Base-by-base conservation (phyloP, 768 basidiomycete species). In the Pholiota conissans region DNA sequence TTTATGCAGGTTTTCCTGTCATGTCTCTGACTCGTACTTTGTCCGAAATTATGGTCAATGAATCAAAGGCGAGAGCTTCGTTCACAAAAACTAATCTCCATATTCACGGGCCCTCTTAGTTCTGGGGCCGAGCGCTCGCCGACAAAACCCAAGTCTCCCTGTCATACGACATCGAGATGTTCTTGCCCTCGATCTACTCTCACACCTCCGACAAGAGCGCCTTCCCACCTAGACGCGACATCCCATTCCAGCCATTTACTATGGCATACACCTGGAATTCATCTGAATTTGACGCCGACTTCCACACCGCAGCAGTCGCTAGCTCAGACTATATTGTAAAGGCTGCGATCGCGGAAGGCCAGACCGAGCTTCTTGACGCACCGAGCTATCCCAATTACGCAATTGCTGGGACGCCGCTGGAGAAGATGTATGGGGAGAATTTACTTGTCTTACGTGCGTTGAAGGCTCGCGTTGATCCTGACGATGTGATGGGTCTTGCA, bases 381-480 rank as follows among this genome's bases (percentile, higher is more conserved):
- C 63, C 79, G 3, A 57, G 79, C 49, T 89, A 90, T 65, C 74
- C 76, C 26, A 90, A 90, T 66, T 87, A 88, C 60, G 86, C 86
- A 4, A 69, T 82, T 5, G 69, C 61, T 35, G 78, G 78, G 52
- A 86, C 84, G 3, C 77, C 84, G 0, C 52, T 85, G 20, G 68
- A 76, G 52, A 58, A 66, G 9, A 71, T 90, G 27, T 87, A 83
- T 60, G 85, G 83, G 2, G 60, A 42, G 2, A 82, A 86, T 56
- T 48, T 89, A 2, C 64, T 65, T 11, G 66, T 48, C 50, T 62
- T 87, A 57, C 58, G 65, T 53, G 58, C 52, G 10, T 66, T 87
- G 14, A 83, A 81, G 63, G 63, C 58, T 55, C 53, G 48, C 20
- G 74, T 83, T 52, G 87, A 90, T 67, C 87, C 86, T 0, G 50